Evolutionary conservation across 495 filamentous ascomycete genomes (phyloP).

Genomic region (Talaromyces stipitatus): DNA sequence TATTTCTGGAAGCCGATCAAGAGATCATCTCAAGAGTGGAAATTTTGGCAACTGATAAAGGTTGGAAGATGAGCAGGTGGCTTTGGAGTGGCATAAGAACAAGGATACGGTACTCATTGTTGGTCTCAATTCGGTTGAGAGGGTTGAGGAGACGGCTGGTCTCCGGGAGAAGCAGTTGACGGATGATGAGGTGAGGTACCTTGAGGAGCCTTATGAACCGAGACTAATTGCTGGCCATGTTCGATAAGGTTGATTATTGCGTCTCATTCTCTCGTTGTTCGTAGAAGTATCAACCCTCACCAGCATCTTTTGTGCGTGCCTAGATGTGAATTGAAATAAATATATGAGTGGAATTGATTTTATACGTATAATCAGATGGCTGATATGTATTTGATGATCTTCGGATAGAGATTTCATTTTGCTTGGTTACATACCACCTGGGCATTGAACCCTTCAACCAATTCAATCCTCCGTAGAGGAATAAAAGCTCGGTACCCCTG

Average conservation of each 20-base stretch:
- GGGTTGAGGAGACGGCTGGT: conserved; percentile 47
- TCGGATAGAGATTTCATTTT: too few species aligned
- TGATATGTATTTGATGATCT: too few species aligned
- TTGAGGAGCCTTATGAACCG: conserved; percentile 4
- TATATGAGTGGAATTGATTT: too few species aligned
- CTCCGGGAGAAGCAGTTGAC: conserved; percentile 16
- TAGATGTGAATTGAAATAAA: too few species aligned
- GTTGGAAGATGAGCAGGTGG: conserved; percentile 47
- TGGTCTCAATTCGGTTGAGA: conserved; percentile 44
- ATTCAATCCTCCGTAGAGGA: background rate
- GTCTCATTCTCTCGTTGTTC: background rate
- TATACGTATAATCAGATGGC: too few species aligned
- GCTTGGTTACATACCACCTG: too few species aligned
- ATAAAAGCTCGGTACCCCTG: background rate
- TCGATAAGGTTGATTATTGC: too few species aligned
- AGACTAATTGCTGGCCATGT: conserved; percentile 7
- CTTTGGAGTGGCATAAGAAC: conserved; percentile 41
- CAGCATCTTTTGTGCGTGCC: too few species aligned
- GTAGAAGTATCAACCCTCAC: background rate
- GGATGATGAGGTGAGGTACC: conserved; percentile 3
- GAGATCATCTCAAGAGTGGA: conserved; percentile 44
- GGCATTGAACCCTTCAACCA: too few species aligned
- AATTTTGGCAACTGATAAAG: conserved; percentile 46
- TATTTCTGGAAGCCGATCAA: conserved; percentile 14
- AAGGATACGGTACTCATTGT: conserved; percentile 15